Evolutionary conservation across 2,329 filamentous ascomycete genomes (phyloP), one percentile per base, ranked within the genome.

Genomic region (Fusarium algeriense): DNA sequence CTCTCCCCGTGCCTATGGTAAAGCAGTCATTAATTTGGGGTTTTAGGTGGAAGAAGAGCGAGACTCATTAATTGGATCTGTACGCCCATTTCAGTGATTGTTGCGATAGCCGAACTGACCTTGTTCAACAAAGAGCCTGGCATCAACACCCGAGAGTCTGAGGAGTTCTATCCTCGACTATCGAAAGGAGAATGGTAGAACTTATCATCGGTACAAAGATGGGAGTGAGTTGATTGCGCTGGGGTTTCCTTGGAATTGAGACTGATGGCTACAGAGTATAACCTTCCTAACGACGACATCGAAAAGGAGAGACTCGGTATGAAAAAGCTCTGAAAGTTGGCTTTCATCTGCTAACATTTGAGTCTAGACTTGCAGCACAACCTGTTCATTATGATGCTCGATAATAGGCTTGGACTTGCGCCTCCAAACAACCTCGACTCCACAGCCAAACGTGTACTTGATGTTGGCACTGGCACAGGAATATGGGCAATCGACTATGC

Each of bases 91-190:
- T 20, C 9, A 2, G 14, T 3, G 4, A 20, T 1, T 2, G 4
- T 14, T 17, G 5, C 2, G 14, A 17, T 26, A 10, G 26, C 2
- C 14, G 0, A 11, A 3, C 30, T 56, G 15, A 43, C 5, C 4
- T 52, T 3, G 6, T 28, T 3, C 15, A 3, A 7, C 23, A 26
- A 26, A 73, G 70, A 58, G 49, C 12, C 28, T 41, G 19, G 45
- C 53, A n/a, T 71, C 70, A 6, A 61, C 71, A 3, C 65, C 64
- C 5, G 60, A 52, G 17, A 73, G 71, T 10, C 5, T 73, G 8
- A 62, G 60, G 7, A 74, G 68, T n/a, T 72, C 71, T 1, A 72
- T 74, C 15, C 38, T 73, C 7, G 64, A 64, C 32, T 73, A 74
- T 15, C 45, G 71, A 3, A 67, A 53, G 8, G 71, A 72, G 12